Conservation (phyloP, 225 moss, liverwort and hornwort species). For the Pseudoscleropodium purum region DNA sequence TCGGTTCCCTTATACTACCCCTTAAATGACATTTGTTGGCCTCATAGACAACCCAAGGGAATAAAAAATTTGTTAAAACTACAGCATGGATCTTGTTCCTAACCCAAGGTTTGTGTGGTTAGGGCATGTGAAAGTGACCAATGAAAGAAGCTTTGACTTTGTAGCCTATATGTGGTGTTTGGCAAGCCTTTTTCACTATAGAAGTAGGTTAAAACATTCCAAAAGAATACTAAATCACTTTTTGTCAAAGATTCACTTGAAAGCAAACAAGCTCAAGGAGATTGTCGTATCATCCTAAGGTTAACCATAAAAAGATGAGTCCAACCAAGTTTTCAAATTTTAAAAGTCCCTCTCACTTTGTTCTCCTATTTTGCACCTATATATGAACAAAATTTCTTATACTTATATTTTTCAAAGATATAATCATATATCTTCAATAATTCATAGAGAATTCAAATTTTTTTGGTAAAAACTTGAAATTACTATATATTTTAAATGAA, state of each 20-base stretch:
- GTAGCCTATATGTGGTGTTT: rapidly evolving
- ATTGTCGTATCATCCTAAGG: background rate
- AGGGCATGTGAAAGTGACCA: background rate
- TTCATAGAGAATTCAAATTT: background rate
- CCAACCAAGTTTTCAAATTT: background rate
- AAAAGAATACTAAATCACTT: background rate
- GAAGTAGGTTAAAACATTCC: background rate
- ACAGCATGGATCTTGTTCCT: rapidly evolving
- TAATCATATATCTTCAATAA: background rate
- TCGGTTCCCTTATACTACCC: background rate
- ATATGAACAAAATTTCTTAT: background rate
- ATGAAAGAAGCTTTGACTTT: background rate
- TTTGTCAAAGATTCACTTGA: background rate
- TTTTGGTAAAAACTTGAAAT: background rate
- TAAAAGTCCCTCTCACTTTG: background rate
- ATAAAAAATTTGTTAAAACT: background rate
- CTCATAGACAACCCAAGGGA: rapidly evolving
- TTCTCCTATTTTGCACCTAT: background rate
- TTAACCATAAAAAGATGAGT: background rate
- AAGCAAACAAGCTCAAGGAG: rapidly evolving
- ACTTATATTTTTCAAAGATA: background rate
- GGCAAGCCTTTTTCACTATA: background rate
- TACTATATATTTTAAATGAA: background rate
- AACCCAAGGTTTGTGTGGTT: rapidly evolving
- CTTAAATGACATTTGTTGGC: background rate